These are phyloP conservation scores for Didymella pomorum DNA, from an alignment of 2,329 filamentous ascomycete species.

Conservation along the genomic window DNA sequence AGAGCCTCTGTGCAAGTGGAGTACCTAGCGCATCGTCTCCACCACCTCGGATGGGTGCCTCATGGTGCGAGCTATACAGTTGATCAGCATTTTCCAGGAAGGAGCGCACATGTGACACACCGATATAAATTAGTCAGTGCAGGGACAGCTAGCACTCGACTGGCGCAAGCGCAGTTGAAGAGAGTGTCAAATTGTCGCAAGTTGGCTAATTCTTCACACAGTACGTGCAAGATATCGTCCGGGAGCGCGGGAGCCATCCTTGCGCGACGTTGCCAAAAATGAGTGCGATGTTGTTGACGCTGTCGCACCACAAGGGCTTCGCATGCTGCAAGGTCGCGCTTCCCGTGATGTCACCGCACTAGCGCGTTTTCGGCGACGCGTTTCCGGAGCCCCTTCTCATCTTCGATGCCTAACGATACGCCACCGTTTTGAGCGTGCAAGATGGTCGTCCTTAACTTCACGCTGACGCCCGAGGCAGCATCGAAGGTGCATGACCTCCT, in stretches of 20 bases:
- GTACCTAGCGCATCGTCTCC: slow-evolving; percentile 51
- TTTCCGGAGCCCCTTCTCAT: slow-evolving; percentile 1
- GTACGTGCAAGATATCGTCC: slow-evolving; percentile 67
- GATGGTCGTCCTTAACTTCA: slow-evolving; percentile 70
- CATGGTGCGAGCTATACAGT: slow-evolving; percentile 53
- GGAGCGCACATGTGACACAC: slow-evolving; percentile 50
- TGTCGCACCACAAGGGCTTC: slow-evolving; percentile 5
- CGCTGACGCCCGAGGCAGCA: slow-evolving; percentile 76
- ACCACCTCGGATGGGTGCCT: slow-evolving; percentile 56
- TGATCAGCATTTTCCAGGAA: slow-evolving; percentile 2
- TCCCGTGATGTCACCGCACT: slow-evolving; percentile 26
- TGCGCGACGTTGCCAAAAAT: slow-evolving; percentile 4
- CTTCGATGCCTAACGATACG: background rate
- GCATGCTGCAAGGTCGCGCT: slow-evolving; percentile 14
- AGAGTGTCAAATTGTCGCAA: slow-evolving; percentile 67
- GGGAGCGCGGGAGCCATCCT: slow-evolving; percentile 54
- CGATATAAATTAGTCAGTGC: slow-evolving; percentile 70
- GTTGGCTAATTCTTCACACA: slow-evolving; percentile 66
- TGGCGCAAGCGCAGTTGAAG: slow-evolving; percentile 65
- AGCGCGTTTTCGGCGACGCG: slow-evolving; percentile 34
- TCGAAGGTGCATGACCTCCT: slow-evolving; percentile 75
- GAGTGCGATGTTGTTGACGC: slow-evolving; percentile 22
- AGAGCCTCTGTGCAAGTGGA: slow-evolving; percentile 51
- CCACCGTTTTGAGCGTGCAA: slow-evolving; percentile 18
- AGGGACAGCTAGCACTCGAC: slow-evolving; percentile 64